Percentiles rank a stretch among this genome's conserved stretches.
These are phyloP conservation scores for Podaxis carcinomalis DNA, from an alignment of 768 basidiomycete species.

Conservation along the genomic window DNA sequence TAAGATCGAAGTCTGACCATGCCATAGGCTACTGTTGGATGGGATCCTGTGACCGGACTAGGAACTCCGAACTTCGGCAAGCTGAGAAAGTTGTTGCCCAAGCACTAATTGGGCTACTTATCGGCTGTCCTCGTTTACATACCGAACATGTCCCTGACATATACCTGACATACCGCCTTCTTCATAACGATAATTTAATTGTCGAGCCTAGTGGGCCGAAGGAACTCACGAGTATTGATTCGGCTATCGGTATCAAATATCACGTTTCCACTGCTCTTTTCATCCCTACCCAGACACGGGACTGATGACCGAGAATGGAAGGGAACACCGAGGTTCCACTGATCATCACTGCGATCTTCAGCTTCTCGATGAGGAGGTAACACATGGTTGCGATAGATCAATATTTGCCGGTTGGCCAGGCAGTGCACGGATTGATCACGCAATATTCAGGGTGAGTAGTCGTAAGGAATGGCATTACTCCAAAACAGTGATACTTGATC, in stretches of 20 bases:
- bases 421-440: background rate
- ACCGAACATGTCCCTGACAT: no score
- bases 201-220: background rate
- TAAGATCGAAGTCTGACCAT: background rate
- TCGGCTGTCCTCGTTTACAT: background rate
- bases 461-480: background rate
- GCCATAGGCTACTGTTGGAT: slow-evolving; percentile 38
- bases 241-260: background rate
- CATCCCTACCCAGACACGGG: background rate
- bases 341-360: background rate
- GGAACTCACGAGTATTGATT: background rate
- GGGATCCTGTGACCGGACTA: slow-evolving; percentile 62
- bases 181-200: background rate
- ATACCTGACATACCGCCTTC: background rate
- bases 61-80: slow-evolving; percentile 58
- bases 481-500: no score
- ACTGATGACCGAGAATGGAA: background rate
- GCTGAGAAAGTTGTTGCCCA: slow-evolving; percentile 32
- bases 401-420: background rate
- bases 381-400: background rate
- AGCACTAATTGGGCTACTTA: background rate
- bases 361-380: background rate
- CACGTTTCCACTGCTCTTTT: background rate
- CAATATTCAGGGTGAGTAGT: background rate
- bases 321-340: background rate